Evolutionary conservation across 179 eudicot species (phyloP).

Genomic region (Corrigiola litoralis): DNA sequence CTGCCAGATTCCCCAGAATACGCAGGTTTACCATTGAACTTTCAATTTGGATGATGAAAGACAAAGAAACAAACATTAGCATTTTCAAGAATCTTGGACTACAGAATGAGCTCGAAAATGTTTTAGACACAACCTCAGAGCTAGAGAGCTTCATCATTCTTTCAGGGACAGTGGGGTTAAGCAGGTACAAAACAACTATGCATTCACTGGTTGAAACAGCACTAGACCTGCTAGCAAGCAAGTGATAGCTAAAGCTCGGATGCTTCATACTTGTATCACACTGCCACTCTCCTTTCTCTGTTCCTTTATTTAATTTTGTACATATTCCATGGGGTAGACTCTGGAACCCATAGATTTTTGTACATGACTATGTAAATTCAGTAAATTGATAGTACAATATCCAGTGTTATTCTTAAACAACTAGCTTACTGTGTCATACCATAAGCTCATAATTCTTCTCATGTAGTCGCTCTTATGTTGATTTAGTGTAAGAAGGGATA

Average conservation of each 20-base stretch:
- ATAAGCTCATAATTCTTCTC: too few species aligned
- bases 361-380: too few species aligned
- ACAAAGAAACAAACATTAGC: slow-evolving; percentile 28
- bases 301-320: too few species aligned
- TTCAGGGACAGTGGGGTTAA: slow-evolving; percentile 77
- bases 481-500: too few species aligned
- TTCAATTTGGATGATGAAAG: slow-evolving; percentile 81
- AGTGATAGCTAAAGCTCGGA: not conserved
- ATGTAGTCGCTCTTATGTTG: too few species aligned
- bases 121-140: slow-evolving; percentile 76
- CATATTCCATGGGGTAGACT: too few species aligned
- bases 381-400: too few species aligned
- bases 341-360: too few species aligned
- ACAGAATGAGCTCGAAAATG: slow-evolving; percentile 52
- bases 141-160: slow-evolving; percentile 74
- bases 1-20: slow-evolving; percentile 55
- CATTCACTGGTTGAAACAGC: slow-evolving; percentile 65
- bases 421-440: too few species aligned
- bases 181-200: slow-evolving; percentile 52
- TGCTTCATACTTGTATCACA: not conserved
- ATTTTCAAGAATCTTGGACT: slow-evolving; percentile 51
- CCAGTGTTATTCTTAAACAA: too few species aligned
- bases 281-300: not conserved
- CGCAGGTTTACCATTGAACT: slow-evolving; percentile 81
- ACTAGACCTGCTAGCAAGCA: slow-evolving; percentile 33